These are phyloP conservation scores for Apiosordaria backusii DNA, from an alignment of 495 filamentous ascomycete species.

Conservation along the genomic window DNA sequence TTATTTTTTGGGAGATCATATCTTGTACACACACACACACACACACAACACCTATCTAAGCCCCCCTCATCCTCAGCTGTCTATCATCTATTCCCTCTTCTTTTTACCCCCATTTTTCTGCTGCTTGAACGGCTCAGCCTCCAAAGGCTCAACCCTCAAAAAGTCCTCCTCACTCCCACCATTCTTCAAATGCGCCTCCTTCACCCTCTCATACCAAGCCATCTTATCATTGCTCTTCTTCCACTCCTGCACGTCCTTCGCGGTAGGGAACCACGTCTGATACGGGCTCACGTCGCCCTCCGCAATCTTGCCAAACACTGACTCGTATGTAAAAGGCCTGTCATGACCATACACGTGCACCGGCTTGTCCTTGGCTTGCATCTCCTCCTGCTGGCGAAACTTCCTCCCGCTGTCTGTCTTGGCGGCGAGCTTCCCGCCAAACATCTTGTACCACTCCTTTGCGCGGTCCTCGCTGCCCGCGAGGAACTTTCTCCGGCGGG, in stretches of 20 bases:
- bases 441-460: conserved; percentile 41
- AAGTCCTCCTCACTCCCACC: neutral
- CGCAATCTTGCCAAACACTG: conserved; percentile 27
- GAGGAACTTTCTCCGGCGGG: conserved; percentile 48
- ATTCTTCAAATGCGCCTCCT: neutral
- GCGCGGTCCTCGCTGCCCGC: conserved; percentile 28
- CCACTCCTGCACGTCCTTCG: neutral
- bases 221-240: conserved; percentile 4
- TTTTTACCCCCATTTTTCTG: neutral
- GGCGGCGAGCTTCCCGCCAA: conserved; percentile 29
- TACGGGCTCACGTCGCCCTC: conserved; percentile 10
- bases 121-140: too few species aligned
- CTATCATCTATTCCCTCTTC: neutral
- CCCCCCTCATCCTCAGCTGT: neutral
- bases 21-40: too few species aligned
- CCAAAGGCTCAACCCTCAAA: too few species aligned
- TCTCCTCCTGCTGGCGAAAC: conserved; percentile 26
- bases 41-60: neutral
- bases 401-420: conserved; percentile 28
- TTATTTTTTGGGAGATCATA: neutral
- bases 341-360: conserved; percentile 33
- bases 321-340: conserved; percentile 22
- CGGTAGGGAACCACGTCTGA: neutral
- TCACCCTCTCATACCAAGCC: neutral
- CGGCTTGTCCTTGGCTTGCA: conserved; percentile 18